Evolutionary conservation across 2,329 filamentous ascomycete genomes (phyloP), one percentile per base, ranked within the genome.

Genomic region (Aspergillus pseudonomiae): DNA sequence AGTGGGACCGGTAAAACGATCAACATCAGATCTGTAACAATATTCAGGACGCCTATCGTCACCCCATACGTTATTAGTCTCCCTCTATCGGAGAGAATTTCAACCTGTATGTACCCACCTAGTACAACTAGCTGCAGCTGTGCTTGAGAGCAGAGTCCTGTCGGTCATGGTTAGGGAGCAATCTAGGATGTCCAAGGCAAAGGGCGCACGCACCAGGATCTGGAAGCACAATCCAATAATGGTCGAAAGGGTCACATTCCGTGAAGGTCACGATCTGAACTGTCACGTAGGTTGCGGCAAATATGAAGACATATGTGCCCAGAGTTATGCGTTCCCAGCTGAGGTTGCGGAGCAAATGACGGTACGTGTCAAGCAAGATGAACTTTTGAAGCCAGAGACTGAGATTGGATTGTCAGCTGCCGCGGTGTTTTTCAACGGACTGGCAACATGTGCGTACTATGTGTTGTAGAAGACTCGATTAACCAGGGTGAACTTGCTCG

Each of bases 321-420:
- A 59, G 16, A 3, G 57, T 59, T 26, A 39, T 48, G 26, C 57
- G 34, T 32, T 53, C 45, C 57, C 57, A 59, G 46, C 45, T 41
- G n/a, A 59, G 45, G 34, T 59, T 52, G 6, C 57, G 57, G 21
- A 59, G 46, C 34, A 59, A 43, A 28, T 59, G 46, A 12, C 57
- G 46, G 26, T 59, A 59, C 26, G 57, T 59, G 26, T 59, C 57
- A 34, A 59, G 57, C 34, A 59, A 28, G 10, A 53, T 50, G 16
- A 59, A 39, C 34, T 59, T 59, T 46, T 59, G 57, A 24, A 59
- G 32, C 57, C 57, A 59, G 46, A 59, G 57, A 53, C 57, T 59
- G 36, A 21, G 36, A 24, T 36, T 21, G 6, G 7, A 24, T 4
- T 7, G n/a, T 41, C 21, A 52, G 46, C 34, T 14, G n/a, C 21